A percentile compares a stretch with the other conserved stretches of the same genome.
Evolutionary conservation across 2,329 filamentous ascomycete species (phyloP).

Genomic region (Macrophomina tecta): DNA sequence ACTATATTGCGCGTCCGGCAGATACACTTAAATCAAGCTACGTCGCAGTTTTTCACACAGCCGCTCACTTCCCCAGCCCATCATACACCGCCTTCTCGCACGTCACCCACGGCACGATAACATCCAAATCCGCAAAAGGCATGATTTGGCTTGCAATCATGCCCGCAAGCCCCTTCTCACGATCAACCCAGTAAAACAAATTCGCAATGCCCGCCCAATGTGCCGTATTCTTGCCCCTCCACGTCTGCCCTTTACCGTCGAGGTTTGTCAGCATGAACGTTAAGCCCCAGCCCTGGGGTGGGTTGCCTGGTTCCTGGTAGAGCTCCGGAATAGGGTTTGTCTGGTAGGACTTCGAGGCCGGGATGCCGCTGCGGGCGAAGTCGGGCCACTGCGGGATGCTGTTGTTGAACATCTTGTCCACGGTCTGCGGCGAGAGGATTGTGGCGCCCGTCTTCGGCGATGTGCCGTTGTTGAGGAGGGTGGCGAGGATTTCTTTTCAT

Average conservation of each 20-base stretch:
- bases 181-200: constrained; percentile 68
- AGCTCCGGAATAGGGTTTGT: constrained; percentile 58
- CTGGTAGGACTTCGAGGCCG: constrained; percentile 56
- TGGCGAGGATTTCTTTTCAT: constrained; percentile 61
- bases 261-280: constrained; percentile 60
- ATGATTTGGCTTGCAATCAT: constrained; percentile 42
- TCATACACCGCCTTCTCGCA: constrained; percentile 47
- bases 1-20: too few species aligned
- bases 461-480: constrained; percentile 68
- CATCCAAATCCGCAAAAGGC: constrained; percentile 43
- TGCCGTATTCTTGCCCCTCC: constrained; percentile 46
- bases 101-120: constrained; percentile 42
- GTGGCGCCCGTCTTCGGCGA: constrained; percentile 61
- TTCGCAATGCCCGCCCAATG: constrained; percentile 67
- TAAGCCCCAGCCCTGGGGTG: constrained; percentile 70
- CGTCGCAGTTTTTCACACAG: too few species aligned
- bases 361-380: constrained; percentile 54
- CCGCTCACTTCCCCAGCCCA: constrained; percentile 32
- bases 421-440: constrained; percentile 63
- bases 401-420: constrained; percentile 70
- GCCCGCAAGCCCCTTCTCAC: constrained; percentile 62
- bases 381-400: constrained; percentile 63
- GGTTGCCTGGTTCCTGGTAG: constrained; percentile 54
- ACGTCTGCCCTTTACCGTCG: constrained; percentile 13
- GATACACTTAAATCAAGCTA: too few species aligned